Conservation (phyloP, 805 yeast species). For the Ogataea glucozyma region DNA sequence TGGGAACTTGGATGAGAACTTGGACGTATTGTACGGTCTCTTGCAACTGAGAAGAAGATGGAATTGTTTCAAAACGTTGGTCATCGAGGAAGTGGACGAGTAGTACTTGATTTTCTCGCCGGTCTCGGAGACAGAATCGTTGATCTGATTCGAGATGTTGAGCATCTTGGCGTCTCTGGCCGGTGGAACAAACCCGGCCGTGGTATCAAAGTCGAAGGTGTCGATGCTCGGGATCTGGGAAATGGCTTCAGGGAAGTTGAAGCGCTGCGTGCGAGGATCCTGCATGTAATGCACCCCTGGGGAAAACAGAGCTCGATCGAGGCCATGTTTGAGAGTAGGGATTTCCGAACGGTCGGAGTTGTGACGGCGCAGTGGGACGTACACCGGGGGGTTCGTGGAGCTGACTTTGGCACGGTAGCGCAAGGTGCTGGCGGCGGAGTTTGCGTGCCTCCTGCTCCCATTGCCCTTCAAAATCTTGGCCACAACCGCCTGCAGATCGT, state of each 20-base stretch:
- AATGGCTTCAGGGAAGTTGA: conserved; percentile 65
- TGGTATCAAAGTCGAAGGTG: conserved; percentile 62
- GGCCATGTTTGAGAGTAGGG: conserved; percentile 63
- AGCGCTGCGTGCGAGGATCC: conserved; percentile 75
- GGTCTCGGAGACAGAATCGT: conserved; percentile 1
- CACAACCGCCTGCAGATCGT: not conserved
- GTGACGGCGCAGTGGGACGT: conserved; percentile 22
- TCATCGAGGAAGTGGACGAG: conserved; percentile 89
- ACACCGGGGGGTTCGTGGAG: conserved; percentile 8
- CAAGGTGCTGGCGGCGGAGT: not conserved
- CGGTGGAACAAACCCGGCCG: conserved; percentile 61
- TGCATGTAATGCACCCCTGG: conserved; percentile 79
- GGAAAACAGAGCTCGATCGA: conserved; percentile 72
- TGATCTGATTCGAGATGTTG: conserved; percentile 42
- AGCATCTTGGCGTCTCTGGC: conserved; percentile 60
- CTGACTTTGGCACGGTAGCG: conserved; percentile 1
- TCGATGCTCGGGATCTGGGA: conserved; percentile 59
- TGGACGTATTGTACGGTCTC: conserved; percentile 50
- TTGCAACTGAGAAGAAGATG: conserved; percentile 69
- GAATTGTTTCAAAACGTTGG: conserved; percentile 69
- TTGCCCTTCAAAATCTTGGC: not conserved
- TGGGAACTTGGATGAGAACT: conserved; percentile 47
- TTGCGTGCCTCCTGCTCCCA: too few relatives aligned
- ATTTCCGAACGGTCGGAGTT: conserved; percentile 27
- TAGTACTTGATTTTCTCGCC: conserved; percentile 43